Percentiles rank a stretch among this genome's conserved stretches.
Conservation (phyloP, 257 asterid genomes). For the Craterostigma plantagineum region DNA sequence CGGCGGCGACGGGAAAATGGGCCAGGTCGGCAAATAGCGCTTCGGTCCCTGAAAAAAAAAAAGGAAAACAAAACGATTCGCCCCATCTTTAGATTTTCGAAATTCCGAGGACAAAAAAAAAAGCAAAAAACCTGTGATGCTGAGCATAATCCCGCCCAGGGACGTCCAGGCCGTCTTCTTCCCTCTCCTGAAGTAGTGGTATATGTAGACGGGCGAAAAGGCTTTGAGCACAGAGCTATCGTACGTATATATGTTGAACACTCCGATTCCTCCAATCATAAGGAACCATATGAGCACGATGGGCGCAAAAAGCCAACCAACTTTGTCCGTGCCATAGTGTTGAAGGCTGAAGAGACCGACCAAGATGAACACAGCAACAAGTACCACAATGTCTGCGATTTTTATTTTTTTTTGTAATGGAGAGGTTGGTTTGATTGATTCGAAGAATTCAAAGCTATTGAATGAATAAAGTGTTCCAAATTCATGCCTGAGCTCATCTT, state of each 20-base stretch:
- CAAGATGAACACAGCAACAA: conserved; percentile 73
- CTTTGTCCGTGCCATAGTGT: conserved; percentile 91
- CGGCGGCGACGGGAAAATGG: conserved; percentile 80
- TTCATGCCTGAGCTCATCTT: conserved; percentile 2
- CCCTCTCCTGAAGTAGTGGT: conserved; percentile 47
- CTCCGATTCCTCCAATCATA: conserved; percentile 85
- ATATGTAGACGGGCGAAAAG: conserved; percentile 69
- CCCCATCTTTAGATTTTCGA: too few relatives aligned
- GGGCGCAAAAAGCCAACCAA: conserved; percentile 97
- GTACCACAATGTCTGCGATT: conserved; percentile 64
- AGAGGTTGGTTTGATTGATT: neutral
- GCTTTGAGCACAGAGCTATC: conserved; percentile 77
- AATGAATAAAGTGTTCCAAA: neutral
- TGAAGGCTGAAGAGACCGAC: conserved; percentile 91
- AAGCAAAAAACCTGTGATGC: conserved; percentile 76
- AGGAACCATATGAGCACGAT: conserved; percentile 85
- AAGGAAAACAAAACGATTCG: neutral
- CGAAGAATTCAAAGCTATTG: neutral
- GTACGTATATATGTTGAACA: conserved; percentile 55
- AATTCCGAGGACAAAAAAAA: too few relatives aligned
- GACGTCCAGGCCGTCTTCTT: conserved; percentile 62
- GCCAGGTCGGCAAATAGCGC: conserved; percentile 97
- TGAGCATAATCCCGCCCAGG: conserved; percentile 94
- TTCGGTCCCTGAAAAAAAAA: conserved; percentile 65
- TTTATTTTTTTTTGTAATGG: neutral